A percentile compares a stretch with the other conserved stretches of the same genome.
These are phyloP conservation scores for Phoma sp. DNA, from an alignment of 2,329 filamentous ascomycete genomes.

Conservation along the genomic window DNA sequence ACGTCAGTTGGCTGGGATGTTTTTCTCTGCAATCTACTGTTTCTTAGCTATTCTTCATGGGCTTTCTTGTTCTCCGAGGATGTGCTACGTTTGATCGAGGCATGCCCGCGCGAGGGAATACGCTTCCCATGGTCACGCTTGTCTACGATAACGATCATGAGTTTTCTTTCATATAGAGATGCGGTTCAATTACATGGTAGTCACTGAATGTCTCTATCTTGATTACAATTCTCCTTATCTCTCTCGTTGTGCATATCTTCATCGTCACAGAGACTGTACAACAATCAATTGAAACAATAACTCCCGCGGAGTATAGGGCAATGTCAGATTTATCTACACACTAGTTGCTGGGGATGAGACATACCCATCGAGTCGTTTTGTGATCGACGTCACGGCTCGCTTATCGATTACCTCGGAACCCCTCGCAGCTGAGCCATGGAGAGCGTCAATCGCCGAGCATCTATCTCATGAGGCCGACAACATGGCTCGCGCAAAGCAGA, in stretches of 20 bases:
- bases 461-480: slow-evolving; percentile 28
- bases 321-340: no score
- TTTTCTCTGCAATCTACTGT: slow-evolving; percentile 39
- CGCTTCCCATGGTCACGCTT: slow-evolving; percentile 43
- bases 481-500: slow-evolving; percentile 42
- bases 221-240: neutral
- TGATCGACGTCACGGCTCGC: slow-evolving; percentile 11
- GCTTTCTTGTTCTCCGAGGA: slow-evolving; percentile 37
- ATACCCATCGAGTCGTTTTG: neutral
- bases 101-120: slow-evolving; percentile 40
- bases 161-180: slow-evolving; percentile 48
- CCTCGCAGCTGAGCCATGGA: slow-evolving; percentile 6
- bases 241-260: no score
- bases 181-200: slow-evolving; percentile 44
- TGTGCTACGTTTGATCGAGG: slow-evolving; percentile 45
- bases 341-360: neutral
- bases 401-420: slow-evolving; percentile 22
- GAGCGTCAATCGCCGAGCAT: slow-evolving; percentile 13
- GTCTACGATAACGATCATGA: slow-evolving; percentile 48
- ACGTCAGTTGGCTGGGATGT: slow-evolving; percentile 39
- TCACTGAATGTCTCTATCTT: slow-evolving; percentile 22
- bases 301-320: no score
- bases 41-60: slow-evolving; percentile 41
- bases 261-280: no score
- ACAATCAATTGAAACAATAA: no score